Base-by-base conservation (phyloP, 1,139 yeast species). In the Protomyces lactucae-debilis region DNA sequence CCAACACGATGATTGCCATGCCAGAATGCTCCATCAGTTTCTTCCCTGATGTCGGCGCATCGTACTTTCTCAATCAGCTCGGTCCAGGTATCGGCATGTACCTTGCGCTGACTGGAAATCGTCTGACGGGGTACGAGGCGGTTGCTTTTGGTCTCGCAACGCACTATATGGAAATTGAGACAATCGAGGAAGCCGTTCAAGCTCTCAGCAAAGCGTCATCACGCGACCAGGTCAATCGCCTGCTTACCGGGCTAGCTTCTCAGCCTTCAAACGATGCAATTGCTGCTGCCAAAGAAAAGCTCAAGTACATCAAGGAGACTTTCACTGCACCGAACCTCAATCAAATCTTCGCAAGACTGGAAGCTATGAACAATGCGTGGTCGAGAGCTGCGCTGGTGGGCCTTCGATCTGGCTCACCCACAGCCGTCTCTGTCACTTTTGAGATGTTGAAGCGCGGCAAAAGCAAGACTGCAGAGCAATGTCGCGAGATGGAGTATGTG, bases 11-110 rank as follows among this genome's bases (percentile, higher is more conserved):
- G 73, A 83, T 92, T 76, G 96, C 98, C 67, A 93, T 93, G 99
- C 98, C 99, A 5, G 98, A 93, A 76, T 88, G 95, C 82, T 92
- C 88, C 71, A 93, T 93, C 74, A 99, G 99, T 0, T 89, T 92
- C 75, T 88, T 89, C 78, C 96, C 97, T 10, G 99, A 93, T 74
- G 98, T 93, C 8, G 99, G 98, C 52, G 86, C 95, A 52, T 85
- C 96, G 5, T 93, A 88, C 76, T 92, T 91, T 76, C 79, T 93
- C 70, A 90, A 96, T 52, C 83, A 89, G 70, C 77, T 90, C 68
- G 93, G 88, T 72, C 89, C 88, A 67, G 84, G 88, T 72, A 76
- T 92, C 67, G 98, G 98, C 55, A 83, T 86, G 74, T 93, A 88
- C 75, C 78, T 89, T 68, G 95, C 96, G 16, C 78, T 93, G 70